phyloP scores from a whole-genome alignment of 495 filamentous ascomycete species.

The Pseudevernia furfuracea region DNA sequence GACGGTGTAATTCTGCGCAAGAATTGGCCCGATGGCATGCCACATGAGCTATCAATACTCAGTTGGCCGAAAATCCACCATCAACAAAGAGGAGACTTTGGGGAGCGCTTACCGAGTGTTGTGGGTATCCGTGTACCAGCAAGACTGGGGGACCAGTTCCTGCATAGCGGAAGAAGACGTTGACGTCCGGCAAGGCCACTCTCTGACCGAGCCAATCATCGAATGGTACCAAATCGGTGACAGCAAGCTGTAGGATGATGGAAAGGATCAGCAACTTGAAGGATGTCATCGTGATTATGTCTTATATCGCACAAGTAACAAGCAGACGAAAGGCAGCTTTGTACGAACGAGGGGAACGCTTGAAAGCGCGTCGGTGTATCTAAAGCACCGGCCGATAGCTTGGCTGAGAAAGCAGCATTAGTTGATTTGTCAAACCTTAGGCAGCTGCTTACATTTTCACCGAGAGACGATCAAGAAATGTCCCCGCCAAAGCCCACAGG shows the following conservation, averaged over 20 bases:
- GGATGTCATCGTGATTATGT: not conserved
- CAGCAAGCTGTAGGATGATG: not conserved
- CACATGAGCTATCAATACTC: constrained; percentile 29
- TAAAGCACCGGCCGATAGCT: not conserved
- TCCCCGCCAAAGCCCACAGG: not conserved
- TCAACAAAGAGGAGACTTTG: not conserved
- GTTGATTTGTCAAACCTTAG: not conserved
- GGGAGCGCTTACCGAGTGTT: constrained; percentile 16
- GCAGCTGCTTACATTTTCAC: not conserved
- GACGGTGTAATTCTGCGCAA: constrained; percentile 29
- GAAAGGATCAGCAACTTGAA: not conserved
- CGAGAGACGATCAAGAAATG: too few relatives aligned
- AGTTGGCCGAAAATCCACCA: not conserved
- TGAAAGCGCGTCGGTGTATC: not conserved
- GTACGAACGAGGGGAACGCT: not conserved
- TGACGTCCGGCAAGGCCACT: constrained; percentile 19
- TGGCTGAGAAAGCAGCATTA: not conserved
- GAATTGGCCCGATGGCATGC: constrained; percentile 29
- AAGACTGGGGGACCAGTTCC: constrained; percentile 32
- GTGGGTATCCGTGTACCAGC: constrained; percentile 32
- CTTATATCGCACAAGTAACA: not conserved
- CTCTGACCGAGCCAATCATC: not conserved
- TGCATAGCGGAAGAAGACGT: constrained; percentile 28
- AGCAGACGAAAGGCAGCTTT: not conserved
- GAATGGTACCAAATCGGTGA: not conserved